Evolutionary conservation across 164 flowering plant genomes (phyloP).

Genomic region (Sedum album): DNA sequence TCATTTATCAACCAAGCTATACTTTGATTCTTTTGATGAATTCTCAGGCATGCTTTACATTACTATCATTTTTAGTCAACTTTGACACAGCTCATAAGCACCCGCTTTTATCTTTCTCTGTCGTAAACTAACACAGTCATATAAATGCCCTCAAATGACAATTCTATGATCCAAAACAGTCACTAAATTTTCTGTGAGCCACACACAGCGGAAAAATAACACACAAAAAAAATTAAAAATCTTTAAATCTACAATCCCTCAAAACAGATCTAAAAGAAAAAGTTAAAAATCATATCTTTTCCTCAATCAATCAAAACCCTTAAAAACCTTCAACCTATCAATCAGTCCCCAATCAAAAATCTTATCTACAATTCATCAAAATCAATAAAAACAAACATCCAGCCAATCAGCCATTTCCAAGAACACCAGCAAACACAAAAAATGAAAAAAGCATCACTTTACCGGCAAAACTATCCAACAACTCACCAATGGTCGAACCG

Average conservation of each 20-base stretch:
- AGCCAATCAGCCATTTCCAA: background rate
- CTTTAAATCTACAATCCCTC: background rate
- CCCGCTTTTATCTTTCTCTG: background rate
- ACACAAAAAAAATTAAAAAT: too few species aligned
- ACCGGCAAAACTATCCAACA: slow-evolving; percentile 8
- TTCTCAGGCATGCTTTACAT: too few species aligned
- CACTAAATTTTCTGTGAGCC: background rate
- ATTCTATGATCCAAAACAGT: background rate
- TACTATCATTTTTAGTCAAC: too few species aligned
- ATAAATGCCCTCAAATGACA: background rate
- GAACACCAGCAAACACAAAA: background rate
- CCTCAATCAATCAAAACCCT: background rate
- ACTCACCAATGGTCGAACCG: slow-evolving; percentile 16
- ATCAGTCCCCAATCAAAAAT: background rate
- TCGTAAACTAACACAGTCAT: background rate
- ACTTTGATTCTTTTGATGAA: too few species aligned
- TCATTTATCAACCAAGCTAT: too few species aligned
- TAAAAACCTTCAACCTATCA: background rate
- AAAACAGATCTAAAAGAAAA: background rate
- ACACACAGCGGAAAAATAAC: too few species aligned
- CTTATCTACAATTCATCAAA: background rate
- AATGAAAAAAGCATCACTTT: background rate
- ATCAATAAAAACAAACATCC: background rate
- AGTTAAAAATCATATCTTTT: background rate
- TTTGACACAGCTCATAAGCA: too few species aligned